Evolutionary conservation across 164 flowering plant genomes (phyloP).

Genomic region (Chloranthus sessilifolius): DNA sequence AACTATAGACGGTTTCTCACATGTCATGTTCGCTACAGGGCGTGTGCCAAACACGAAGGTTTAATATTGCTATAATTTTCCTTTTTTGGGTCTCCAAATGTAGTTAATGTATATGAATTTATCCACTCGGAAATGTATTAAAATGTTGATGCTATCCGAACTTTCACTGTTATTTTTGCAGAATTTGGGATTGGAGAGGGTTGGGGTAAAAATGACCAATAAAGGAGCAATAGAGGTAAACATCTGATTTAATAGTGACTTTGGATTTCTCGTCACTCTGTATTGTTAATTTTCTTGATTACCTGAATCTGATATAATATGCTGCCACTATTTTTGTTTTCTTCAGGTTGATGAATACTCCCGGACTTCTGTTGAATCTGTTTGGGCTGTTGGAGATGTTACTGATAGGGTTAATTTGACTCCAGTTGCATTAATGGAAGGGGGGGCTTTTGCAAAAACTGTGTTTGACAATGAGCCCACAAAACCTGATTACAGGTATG

Average conservation of each 20-base stretch:
- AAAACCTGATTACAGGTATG: conserved; percentile 74
- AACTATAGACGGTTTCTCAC: conserved; percentile 89
- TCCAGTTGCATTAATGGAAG: conserved; percentile 99
- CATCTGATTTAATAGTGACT: not conserved
- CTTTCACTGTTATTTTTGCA: no score
- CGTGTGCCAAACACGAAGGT: conserved; percentile 96
- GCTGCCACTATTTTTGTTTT: conserved; percentile 4
- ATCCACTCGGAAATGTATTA: no score
- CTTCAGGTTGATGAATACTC: conserved; percentile 91
- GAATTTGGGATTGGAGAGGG: conserved; percentile 79
- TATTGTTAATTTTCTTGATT: not conserved
- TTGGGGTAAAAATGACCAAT: conserved; percentile 69
- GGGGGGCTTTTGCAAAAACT: conserved; percentile 86
- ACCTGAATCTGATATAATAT: not conserved
- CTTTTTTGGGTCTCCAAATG: not conserved
- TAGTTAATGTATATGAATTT: no score
- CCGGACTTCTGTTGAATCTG: conserved; percentile 82
- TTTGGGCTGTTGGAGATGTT: conserved; percentile 99
- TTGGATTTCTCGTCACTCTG: not conserved
- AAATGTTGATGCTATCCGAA: no score
- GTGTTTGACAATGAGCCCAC: conserved; percentile 80
- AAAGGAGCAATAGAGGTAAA: conserved; percentile 89
- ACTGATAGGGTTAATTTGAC: conserved; percentile 92
- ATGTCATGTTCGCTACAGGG: conserved; percentile 99
- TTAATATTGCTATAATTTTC: conserved; percentile 5